Conservation (phyloP, 371 early-diverging fungal genomes). For the Mortierella polycephala region DNA sequence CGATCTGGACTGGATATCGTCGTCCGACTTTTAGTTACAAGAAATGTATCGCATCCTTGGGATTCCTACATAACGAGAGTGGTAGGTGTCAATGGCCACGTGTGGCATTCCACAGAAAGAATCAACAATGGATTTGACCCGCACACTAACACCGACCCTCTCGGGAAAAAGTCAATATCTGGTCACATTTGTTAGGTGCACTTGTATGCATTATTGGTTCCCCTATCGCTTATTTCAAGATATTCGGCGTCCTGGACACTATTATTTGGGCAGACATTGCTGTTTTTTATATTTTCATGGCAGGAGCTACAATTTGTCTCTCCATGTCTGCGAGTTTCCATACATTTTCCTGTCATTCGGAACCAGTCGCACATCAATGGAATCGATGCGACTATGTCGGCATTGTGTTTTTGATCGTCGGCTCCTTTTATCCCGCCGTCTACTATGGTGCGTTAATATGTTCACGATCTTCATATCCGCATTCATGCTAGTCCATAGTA, state of each 20-base stretch:
- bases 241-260: constrained; percentile 61
- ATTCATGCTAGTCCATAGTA: not conserved
- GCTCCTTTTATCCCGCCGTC: constrained; percentile 80
- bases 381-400: constrained; percentile 95
- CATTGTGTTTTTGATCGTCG: constrained; percentile 86
- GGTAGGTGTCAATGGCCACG: constrained; percentile 54
- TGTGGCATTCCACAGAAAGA: not conserved
- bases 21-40: constrained; percentile 76
- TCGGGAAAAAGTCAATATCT: constrained; percentile 74
- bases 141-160: not conserved
- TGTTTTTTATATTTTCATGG: constrained; percentile 76
- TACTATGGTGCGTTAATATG: constrained; percentile 66
- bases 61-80: constrained; percentile 91
- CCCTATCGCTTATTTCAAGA: constrained; percentile 57
- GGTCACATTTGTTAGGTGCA: constrained; percentile 84
- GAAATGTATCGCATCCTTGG: constrained; percentile 78
- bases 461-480: not conserved
- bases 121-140: no score
- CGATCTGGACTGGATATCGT: constrained; percentile 83
- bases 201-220: constrained; percentile 72
- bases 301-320: constrained; percentile 82
- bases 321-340: constrained; percentile 87
- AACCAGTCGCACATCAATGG: constrained; percentile 65
- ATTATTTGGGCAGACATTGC: constrained; percentile 64
- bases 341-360: constrained; percentile 89